These are phyloP conservation scores for Suhomyces choctaworum DNA, from an alignment of 1,139 yeast genomes.

Conservation along the genomic window DNA sequence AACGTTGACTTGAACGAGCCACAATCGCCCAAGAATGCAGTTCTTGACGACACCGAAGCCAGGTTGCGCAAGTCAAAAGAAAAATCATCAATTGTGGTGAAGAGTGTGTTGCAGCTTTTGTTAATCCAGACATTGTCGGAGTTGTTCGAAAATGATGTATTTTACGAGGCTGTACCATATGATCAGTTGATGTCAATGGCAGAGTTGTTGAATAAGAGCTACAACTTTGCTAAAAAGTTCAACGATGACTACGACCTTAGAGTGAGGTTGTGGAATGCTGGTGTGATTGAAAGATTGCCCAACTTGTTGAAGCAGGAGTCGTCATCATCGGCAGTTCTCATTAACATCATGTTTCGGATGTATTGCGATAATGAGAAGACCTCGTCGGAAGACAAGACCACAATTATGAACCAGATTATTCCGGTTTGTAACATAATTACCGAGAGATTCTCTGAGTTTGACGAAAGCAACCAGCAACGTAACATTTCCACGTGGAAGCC, in stretches of 20 bases:
- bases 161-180: constrained; percentile 71
- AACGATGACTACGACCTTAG: constrained; percentile 87
- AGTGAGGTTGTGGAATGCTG: constrained; percentile 85
- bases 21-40: constrained; percentile 11
- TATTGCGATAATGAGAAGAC: constrained; percentile 68
- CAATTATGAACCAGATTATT: constrained; percentile 56
- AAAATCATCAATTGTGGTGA: constrained; percentile 82
- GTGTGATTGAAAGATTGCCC: constrained; percentile 89
- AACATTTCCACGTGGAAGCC: constrained; percentile 88
- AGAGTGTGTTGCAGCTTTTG: constrained; percentile 85
- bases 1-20: constrained; percentile 18
- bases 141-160: constrained; percentile 66
- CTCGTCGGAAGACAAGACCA: constrained; percentile 32
- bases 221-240: constrained; percentile 79
- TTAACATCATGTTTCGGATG: constrained; percentile 76
- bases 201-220: constrained; percentile 62
- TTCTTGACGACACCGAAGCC: constrained; percentile 25
- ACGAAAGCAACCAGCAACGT: constrained; percentile 74
- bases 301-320: constrained; percentile 90
- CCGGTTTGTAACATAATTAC: constrained; percentile 74
- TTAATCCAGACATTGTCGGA: constrained; percentile 88
- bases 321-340: constrained; percentile 82
- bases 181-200: constrained; percentile 60
- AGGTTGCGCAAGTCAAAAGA: constrained; percentile 41
- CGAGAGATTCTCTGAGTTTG: constrained; percentile 68